A percentile compares a stretch with the other conserved stretches of the same genome.
phyloP scores from a whole-genome alignment of 768 basidiomycete species.

The Serpula lacrymans region DNA sequence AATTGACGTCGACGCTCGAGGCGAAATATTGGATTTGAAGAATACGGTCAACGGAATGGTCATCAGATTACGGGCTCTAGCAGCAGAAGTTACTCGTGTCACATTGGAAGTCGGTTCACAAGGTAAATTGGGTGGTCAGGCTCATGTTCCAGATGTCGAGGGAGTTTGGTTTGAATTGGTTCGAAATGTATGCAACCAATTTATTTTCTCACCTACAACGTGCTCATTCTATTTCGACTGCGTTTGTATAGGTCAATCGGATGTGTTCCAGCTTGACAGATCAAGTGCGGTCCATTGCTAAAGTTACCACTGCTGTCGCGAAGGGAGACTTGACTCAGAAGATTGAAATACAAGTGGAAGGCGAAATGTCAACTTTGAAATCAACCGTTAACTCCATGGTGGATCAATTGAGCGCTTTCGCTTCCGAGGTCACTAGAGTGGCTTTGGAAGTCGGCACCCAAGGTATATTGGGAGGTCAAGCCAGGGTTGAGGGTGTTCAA shows the following conservation, averaged over 20 bases:
- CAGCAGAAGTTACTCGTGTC: constrained; percentile 81
- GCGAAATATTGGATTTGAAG: constrained; percentile 86
- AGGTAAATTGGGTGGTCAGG: constrained; percentile 87
- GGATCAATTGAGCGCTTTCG: constrained; percentile 83
- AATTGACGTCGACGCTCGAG: constrained; percentile 87
- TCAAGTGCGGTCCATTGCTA: constrained; percentile 79
- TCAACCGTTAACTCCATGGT: constrained; percentile 93
- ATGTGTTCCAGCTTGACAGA: constrained; percentile 82
- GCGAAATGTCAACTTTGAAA: constrained; percentile 84
- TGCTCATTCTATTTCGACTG: constrained; percentile 8
- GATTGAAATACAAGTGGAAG: constrained; percentile 86
- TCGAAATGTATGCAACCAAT: constrained; percentile 49
- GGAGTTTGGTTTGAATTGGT: constrained; percentile 90
- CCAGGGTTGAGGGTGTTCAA: constrained; percentile 85
- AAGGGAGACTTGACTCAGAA: constrained; percentile 89
- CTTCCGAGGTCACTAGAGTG: constrained; percentile 77
- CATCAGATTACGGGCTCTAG: constrained; percentile 54
- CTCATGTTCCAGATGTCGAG: constrained; percentile 83
- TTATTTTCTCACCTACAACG: neutral
- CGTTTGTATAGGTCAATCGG: constrained; percentile 55
- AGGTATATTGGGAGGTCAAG: constrained; percentile 88
- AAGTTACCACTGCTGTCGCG: constrained; percentile 87
- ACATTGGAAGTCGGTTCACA: constrained; percentile 85
- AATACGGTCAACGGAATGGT: constrained; percentile 55
- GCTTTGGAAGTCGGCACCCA: constrained; percentile 89